Conservation (phyloP, 2,329 filamentous ascomycete species). For the Microcera coccophila region DNA sequence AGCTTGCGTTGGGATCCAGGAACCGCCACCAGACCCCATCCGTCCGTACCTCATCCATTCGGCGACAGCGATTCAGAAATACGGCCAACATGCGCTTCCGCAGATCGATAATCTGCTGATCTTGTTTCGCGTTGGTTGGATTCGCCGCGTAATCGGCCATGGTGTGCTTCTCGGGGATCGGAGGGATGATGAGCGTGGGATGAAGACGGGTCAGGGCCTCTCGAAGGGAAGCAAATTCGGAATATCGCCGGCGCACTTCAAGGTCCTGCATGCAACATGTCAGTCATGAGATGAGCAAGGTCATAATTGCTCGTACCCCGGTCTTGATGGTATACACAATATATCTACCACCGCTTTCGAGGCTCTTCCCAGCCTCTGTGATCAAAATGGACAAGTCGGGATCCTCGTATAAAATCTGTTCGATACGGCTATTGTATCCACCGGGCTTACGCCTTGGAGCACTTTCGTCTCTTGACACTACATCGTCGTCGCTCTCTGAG, state of each 20-base stretch:
- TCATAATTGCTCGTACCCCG: conserved; percentile 56
- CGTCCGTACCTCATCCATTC: conserved; percentile 85
- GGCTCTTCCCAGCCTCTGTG: conserved; percentile 90
- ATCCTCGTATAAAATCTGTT: conserved; percentile 96
- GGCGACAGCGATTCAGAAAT: conserved; percentile 87
- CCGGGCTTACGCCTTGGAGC: conserved; percentile 68
- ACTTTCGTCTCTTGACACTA: conserved; percentile 39
- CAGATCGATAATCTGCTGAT: conserved; percentile 92
- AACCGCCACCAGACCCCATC: conserved; percentile 98
- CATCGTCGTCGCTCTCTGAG: conserved; percentile 48
- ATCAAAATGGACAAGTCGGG: conserved; percentile 87
- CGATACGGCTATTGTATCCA: conserved; percentile 90
- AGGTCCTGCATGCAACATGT: conserved; percentile 63
- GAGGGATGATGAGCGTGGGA: conserved; percentile 90
- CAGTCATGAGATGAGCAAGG: conserved; percentile 2
- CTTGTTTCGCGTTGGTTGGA: conserved; percentile 95
- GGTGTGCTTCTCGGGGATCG: conserved; percentile 97
- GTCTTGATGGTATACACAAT: conserved; percentile 98
- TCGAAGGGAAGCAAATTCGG: conserved; percentile 88
- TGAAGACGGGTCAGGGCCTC: conserved; percentile 87
- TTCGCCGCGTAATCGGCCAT: conserved; percentile 99
- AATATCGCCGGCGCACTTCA: conserved; percentile 91
- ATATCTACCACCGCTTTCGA: conserved; percentile 84
- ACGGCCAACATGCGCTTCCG: conserved; percentile 96
- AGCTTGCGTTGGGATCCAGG: conserved; percentile 95